Base-by-base conservation (phyloP, 2,329 filamentous ascomycete species). In the Aureobasidium melanogenum region DNA sequence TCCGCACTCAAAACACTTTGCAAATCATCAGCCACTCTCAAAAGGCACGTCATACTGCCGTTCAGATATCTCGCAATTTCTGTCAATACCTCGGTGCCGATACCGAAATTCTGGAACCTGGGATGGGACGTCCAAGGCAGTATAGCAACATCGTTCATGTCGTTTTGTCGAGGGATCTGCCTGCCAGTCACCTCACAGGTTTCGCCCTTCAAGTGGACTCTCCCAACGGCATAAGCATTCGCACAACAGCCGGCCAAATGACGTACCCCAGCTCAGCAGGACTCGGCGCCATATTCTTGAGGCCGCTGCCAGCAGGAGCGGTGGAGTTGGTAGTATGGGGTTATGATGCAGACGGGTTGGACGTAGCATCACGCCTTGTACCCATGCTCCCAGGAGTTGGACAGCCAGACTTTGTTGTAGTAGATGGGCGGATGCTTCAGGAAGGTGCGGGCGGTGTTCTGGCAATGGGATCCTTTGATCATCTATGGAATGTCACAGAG, bases 241-340 rank as follows among this genome's bases (percentile, higher is more conserved):
- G 48, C 19, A 51, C 39, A 32, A 8, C 9, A 9, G 17, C 17
- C n/a, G 50, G 51, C 12, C 52, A 34, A 19, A 47, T 15, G 26
- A 46, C 15, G 1, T 52, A 51, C 41, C 32, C 41, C 17, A 32
- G 22, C 28, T 43, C 38, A 9, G 24, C 39, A 47, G 75, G 75
- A 2, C 70, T 82, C 46, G 79, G 76, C 32, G 79, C 80, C 2
- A 75, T 81, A 17, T 84, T 80, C 65, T 67, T 85, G 14, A 74
- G 77, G 24, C 82, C 82, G 3, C 64, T 81, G 30, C 67, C 70
- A 1, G 69, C 72, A 30, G 77, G 79, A 61, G 71, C 77, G 57
- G 70, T 84, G 54, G 82, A 83, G 66, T 69, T 85, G 38, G 77
- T 84, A 3, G 68, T 85, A 7, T 85, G 82, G 83, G 83, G 81